Conservation (phyloP, 2,329 filamentous ascomycete species). For the Aspergillus fructus region DNA sequence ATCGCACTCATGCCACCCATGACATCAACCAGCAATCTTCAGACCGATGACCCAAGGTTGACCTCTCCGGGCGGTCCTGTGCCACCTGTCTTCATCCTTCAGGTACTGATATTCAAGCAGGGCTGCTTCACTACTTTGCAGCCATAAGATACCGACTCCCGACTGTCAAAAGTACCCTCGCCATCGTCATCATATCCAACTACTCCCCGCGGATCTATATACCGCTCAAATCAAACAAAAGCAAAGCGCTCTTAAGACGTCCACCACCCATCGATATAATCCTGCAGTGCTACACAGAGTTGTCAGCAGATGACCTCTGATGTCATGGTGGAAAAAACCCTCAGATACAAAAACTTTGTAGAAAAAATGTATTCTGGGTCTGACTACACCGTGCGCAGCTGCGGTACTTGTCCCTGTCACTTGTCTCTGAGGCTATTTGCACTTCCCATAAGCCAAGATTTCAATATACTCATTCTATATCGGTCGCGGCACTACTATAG, state of each 20-base stretch:
- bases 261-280: neutral
- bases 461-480: neutral
- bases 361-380: neutral
- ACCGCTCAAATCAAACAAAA: neutral
- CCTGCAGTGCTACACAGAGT: neutral
- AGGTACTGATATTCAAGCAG: neutral
- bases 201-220: neutral
- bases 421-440: neutral
- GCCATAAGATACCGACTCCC: neutral
- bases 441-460: neutral
- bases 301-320: neutral
- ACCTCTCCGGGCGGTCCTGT: neutral
- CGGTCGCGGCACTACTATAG: neutral
- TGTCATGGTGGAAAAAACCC: neutral
- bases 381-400: neutral
- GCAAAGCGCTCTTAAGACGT: neutral
- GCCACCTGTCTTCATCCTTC: neutral
- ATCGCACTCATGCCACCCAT: neutral
- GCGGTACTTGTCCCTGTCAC: neutral
- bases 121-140: neutral
- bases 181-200: neutral
- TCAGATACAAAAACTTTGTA: neutral
- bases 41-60: neutral
- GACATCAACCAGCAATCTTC: neutral
- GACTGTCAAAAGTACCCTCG: neutral